phyloP scores from a whole-genome alignment of 192 early-diverging fungal genomes.

The Coemansia sp. region DNA sequence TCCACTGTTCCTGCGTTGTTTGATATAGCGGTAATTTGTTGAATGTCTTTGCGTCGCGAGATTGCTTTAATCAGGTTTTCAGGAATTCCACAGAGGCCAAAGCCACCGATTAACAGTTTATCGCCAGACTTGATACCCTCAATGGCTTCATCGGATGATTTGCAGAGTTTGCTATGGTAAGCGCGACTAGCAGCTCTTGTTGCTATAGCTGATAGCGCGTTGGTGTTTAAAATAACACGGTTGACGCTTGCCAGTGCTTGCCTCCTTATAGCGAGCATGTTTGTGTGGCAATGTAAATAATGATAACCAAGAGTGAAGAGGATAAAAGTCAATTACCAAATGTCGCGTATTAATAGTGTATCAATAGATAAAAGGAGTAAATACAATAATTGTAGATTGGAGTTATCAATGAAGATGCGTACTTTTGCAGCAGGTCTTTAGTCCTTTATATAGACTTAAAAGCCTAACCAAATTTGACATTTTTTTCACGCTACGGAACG shows the following conservation, averaged over 20 bases:
- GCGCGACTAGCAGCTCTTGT: constrained; percentile 22
- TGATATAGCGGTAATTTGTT: constrained; percentile 69
- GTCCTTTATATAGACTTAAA: not conserved
- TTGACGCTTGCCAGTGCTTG: constrained; percentile 31
- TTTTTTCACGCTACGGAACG: not conserved
- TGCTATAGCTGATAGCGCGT: constrained; percentile 20
- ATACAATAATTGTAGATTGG: not conserved
- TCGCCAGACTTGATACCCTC: constrained; percentile 59
- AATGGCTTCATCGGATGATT: constrained; percentile 63
- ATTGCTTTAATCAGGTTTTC: constrained; percentile 73
- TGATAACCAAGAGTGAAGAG: not conserved
- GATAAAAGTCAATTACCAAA: not conserved
- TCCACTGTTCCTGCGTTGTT: constrained; percentile 77
- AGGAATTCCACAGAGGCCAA: constrained; percentile 78
- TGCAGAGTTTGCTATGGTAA: constrained; percentile 58
- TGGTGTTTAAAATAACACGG: constrained; percentile 28
- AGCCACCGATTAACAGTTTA: constrained; percentile 68
- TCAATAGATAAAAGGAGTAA: not conserved
- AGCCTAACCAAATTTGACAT: not conserved
- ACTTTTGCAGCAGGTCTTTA: not conserved
- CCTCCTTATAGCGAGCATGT: constrained; percentile 41
- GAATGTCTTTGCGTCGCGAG: constrained; percentile 58
- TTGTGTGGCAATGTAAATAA: constrained; percentile 4
- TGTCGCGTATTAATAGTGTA: not conserved
- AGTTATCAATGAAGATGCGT: not conserved